Evolutionary conservation across 306 rosid genomes (phyloP).

Genomic region (Arachis hypogaea): DNA sequence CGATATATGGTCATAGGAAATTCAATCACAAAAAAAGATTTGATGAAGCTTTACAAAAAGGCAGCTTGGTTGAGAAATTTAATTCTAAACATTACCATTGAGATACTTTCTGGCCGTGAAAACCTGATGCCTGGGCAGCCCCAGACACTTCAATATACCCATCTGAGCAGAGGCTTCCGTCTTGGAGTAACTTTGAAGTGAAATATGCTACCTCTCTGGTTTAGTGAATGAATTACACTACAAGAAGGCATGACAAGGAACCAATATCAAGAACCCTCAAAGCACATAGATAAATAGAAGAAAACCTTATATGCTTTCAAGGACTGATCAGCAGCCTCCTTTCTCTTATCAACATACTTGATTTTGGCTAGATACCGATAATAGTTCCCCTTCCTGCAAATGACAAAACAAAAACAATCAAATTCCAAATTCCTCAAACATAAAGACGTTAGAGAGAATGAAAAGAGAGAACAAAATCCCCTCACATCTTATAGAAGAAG

Average conservation of each 20-base stretch:
- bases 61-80: not conserved
- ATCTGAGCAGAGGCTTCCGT: slow-evolving; percentile 41
- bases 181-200: slow-evolving; percentile 19
- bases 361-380: slow-evolving; percentile 59
- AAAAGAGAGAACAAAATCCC: not conserved
- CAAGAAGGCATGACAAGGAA: not conserved
- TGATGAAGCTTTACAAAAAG: not conserved
- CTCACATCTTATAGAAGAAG: slow-evolving; percentile 63
- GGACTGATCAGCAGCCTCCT: slow-evolving; percentile 67
- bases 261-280: slow-evolving; percentile 14
- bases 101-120: slow-evolving; percentile 41
- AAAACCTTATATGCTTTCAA: slow-evolving; percentile 64
- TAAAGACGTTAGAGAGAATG: no score
- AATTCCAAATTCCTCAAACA: slow-evolving; percentile 17
- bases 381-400: slow-evolving; percentile 65
- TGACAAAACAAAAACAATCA: not conserved
- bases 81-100: slow-evolving; percentile 52
- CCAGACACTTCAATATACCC: slow-evolving; percentile 54
- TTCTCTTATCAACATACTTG: slow-evolving; percentile 50
- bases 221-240: slow-evolving; percentile 1
- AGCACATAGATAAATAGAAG: slow-evolving; percentile 31
- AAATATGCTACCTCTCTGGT: slow-evolving; percentile 22
- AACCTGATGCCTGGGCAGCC: slow-evolving; percentile 30
- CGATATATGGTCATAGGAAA: slow-evolving; percentile 3
- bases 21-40: not conserved